Evolutionary conservation across 2,329 filamentous ascomycete genomes (phyloP), one percentile per base, ranked within the genome.

Genomic region (Microsporum audouinii): DNA sequence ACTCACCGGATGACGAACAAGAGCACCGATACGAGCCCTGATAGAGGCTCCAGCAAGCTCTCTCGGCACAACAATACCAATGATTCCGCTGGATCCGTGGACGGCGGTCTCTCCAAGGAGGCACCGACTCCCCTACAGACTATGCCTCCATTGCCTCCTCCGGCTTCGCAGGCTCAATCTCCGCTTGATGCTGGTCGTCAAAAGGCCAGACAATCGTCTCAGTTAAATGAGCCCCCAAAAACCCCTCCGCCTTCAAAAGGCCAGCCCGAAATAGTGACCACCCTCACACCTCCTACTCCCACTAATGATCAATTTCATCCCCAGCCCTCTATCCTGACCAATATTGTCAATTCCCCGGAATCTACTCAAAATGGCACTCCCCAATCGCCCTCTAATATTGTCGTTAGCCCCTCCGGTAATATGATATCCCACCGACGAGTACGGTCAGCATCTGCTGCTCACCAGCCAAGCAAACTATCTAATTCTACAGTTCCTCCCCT

Each of bases 401-500:
- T 82, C 47, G 79, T 83, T 53, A 84, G 86, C 65, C 78, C 83
- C 41, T 82, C 84, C 66, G 84, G 83, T 68, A 87, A 82, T 69
- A 88, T 89, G 83, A 89, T 86, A 75, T 83, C 86, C 62, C 88
- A 91, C 80, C 84, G 78, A 77, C 78, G 83, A 41, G 79, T 79
- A 62, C 79, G 82, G 66, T 86, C 84, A 65, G 77, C 80, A 61
- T 83, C 82, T 60, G 71, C 75, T 45, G 74, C 73, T 57, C 73
- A 85, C 65, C 81, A 81, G 49, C 91, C 91, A 36, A 96, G 91
- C 80, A 96, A 95, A 75, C 81, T 96, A 41, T 95, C 91, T 36
- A 91, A 83, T 65, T 85, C 85, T 57, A 85, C 85, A 65, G 80
- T 82, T 60, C 84, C 82, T 14, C 87, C 91, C 6, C 78, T 94